Evolutionary conservation across 495 filamentous ascomycete species (phyloP), one percentile per base, ranked within the genome.

Genomic region (Lineolata rhizophorae): DNA sequence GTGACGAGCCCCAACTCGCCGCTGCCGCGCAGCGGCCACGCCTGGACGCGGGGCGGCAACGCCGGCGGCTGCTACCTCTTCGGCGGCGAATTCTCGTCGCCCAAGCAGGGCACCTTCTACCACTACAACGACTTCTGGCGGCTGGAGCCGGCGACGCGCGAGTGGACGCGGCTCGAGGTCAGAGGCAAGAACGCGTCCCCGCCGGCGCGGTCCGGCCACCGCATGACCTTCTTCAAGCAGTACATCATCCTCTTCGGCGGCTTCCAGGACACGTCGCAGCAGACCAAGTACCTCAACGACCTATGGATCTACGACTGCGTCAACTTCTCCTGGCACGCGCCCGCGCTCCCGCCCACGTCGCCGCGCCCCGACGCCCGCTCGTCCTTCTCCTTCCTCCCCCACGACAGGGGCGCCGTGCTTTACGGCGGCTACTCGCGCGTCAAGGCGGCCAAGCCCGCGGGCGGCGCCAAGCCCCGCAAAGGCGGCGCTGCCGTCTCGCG

Each of bases 101-200:
- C 87, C 1, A 97, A 94, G 45, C 87, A 97, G 50, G 87, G 87
- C 3, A 97, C 85, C 1, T 97, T 97, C 49, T 94, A 97, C 47
- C 87, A 97, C 44, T 97, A 97, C 56, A 91, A 92, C 50, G 87
- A 94, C 48, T 94, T 95, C 48, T 97, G 87, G 87, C 64, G 77
- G 19, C 69, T 94, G 21, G 81, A 93, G 32, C 70, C 81, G 0
- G 59, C 64, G 4, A 66, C 70, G 0, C 63, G 78, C 35, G 87
- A 97, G 56, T 97, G 87, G 87, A 76, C 68, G 27, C 69, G 81
- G 18, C 49, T 97, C 18, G 87, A 97, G 49, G 61, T 56, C 30
- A 93, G 92, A 57, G 77, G 78, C 29, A 82, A 84, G 27, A 33
- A 33, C 3, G 28, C 33, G 50, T 67, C 70, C 0, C 87, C 87